These are phyloP conservation scores for Microthyrium microscopicum DNA, from an alignment of 2,329 filamentous ascomycete genomes.

Conservation along the genomic window DNA sequence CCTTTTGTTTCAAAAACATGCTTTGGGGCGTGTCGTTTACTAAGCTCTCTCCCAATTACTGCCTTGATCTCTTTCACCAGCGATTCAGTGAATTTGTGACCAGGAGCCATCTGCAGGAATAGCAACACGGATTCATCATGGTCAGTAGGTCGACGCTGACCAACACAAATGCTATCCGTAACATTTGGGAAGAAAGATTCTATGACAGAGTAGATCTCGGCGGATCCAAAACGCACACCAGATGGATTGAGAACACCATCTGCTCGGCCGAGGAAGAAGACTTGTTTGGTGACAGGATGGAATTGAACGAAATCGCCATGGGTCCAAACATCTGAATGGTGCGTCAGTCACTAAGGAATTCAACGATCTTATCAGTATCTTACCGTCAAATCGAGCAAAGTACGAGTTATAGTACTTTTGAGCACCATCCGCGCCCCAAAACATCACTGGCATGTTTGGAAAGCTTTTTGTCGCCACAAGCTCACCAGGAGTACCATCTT, in stretches of 20 bases:
- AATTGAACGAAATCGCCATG: constrained; percentile 66
- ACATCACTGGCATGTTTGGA: constrained; percentile 51
- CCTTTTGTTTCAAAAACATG: constrained; percentile 67
- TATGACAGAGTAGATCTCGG: constrained; percentile 63
- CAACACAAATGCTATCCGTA: constrained; percentile 62
- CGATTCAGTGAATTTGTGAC: constrained; percentile 34
- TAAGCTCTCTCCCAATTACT: constrained; percentile 49
- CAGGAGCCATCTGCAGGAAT: constrained; percentile 44
- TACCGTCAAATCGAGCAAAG: constrained; percentile 26
- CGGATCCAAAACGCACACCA: constrained; percentile 62
- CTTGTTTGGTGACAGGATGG: constrained; percentile 48
- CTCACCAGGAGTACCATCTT: constrained; percentile 54
- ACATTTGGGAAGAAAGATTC: constrained; percentile 49
- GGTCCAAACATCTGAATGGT: constrained; percentile 46
- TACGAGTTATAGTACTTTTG: constrained; percentile 30
- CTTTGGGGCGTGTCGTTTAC: constrained; percentile 58
- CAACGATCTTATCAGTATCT: neutral
- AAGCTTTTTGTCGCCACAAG: constrained; percentile 55
- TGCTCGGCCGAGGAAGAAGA: constrained; percentile 51
- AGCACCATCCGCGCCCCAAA: constrained; percentile 27
- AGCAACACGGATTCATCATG: constrained; percentile 41
- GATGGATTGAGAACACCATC: constrained; percentile 70
- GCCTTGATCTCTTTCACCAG: constrained; percentile 45
- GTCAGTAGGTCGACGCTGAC: constrained; percentile 49
- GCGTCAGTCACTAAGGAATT: neutral